Evolutionary conservation across 2,329 filamentous ascomycete species (phyloP).

Genomic region (Fusarium marasasianum): DNA sequence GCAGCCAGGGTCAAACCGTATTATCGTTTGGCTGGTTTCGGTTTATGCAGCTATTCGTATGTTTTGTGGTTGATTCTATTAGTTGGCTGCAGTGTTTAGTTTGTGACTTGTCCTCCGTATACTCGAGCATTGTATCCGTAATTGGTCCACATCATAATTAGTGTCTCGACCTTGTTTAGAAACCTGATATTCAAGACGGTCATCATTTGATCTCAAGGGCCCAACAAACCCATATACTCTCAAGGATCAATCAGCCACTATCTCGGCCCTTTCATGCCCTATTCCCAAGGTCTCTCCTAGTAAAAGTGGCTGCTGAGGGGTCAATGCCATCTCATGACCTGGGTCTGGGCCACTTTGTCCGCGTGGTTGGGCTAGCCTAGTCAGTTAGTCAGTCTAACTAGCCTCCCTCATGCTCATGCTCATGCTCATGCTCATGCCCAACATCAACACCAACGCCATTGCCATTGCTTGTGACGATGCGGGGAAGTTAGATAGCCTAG

Average conservation of each 20-base stretch:
- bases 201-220: conserved; percentile 22
- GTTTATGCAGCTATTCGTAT: conserved; percentile 17
- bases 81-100: too few species aligned
- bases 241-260: conserved; percentile 19
- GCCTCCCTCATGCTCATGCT: conserved; percentile 12
- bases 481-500: conserved; percentile 9
- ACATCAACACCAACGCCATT: conserved; percentile 2
- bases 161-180: background rate
- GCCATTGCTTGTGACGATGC: conserved; percentile 24
- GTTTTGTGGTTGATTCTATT: background rate
- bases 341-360: conserved; percentile 12
- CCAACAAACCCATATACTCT: background rate
- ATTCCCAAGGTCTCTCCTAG: background rate
- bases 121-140: background rate
- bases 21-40: conserved; percentile 16
- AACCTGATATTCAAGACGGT: background rate
- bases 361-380: conserved; percentile 20
- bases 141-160: too few species aligned
- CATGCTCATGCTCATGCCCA: conserved; percentile 6
- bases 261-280: background rate
- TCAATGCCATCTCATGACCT: conserved; percentile 31
- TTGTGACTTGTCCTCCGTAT: too few species aligned
- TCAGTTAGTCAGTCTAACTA: background rate
- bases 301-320: conserved; percentile 6
- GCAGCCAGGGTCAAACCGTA: conserved; percentile 1